Conservation (phyloP, 192 early-diverging fungal species). For the Rhizophagus prolifer region DNA sequence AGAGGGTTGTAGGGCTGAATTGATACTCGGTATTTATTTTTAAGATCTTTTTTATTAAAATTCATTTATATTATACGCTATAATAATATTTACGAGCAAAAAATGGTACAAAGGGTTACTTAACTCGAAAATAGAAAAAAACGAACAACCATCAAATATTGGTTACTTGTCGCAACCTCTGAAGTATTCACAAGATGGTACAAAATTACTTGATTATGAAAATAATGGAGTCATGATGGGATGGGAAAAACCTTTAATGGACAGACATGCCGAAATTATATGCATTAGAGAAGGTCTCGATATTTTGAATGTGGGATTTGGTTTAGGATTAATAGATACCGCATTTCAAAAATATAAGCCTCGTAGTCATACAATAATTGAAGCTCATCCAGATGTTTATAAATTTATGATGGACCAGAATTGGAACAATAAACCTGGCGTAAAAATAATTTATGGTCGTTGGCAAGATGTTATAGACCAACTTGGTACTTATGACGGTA, state of each 20-base stretch:
- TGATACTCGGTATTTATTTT: slow-evolving; percentile 61
- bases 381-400: slow-evolving; percentile 97
- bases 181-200: slow-evolving; percentile 73
- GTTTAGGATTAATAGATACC: slow-evolving; percentile 87
- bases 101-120: background rate
- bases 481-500: slow-evolving; percentile 81
- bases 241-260: slow-evolving; percentile 95
- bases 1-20: slow-evolving; percentile 83
- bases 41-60: slow-evolving; percentile 35
- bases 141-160: slow-evolving; percentile 60
- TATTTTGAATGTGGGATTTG: slow-evolving; percentile 84
- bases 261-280: slow-evolving; percentile 79
- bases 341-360: slow-evolving; percentile 76
- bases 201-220: slow-evolving; percentile 78
- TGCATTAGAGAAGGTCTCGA: slow-evolving; percentile 54
- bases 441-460: slow-evolving; percentile 83
- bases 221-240: slow-evolving; percentile 98
- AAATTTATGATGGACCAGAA: slow-evolving; percentile 77
- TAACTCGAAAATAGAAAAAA: slow-evolving; percentile 32
- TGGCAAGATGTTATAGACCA: slow-evolving; percentile 88
- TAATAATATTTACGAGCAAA: slow-evolving; percentile 27
- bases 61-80: background rate
- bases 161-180: slow-evolving; percentile 78
- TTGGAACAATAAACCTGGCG: slow-evolving; percentile 84
- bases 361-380: slow-evolving; percentile 83